Evolutionary conservation across 352 stramenopile genomes (phyloP), one percentile per base, ranked within the genome.

Genomic region (Plasmopara muralis): DNA sequence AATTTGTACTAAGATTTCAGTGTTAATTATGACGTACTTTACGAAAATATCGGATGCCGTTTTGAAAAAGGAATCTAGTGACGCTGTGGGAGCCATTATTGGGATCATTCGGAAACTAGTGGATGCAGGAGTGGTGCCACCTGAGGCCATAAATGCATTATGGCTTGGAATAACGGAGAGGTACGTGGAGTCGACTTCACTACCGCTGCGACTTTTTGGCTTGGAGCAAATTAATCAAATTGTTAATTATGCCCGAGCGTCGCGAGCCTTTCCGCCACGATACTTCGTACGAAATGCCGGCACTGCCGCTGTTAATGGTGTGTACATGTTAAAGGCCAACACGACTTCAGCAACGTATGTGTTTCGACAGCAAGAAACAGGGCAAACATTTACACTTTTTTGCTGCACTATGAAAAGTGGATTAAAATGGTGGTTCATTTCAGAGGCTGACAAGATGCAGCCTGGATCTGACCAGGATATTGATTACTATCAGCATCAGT

Each of bases 401-500:
- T 95, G 93, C 43, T 99, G 96, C 66, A 97, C 89, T 13, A 99
- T 98, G 95, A 95, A 97, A 57, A 98, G 89, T 49, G 93, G 97
- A 5, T 85, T 97, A 35, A 98, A 98, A 72, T 98, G 95, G 95
- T 99, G 96, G 96, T 99, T 98, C 64, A 95, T 99, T 41, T 98
- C 91, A 20, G 94, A 98, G 60, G 95, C 96, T 1, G 96, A 99
- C 63, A 87, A 95, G 55, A 89, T 97, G 63, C 89, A 98, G 55
- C 95, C 96, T 31, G 96, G 96, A 25, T 98, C 96, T 6, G 95
- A 99, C 63, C 95, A 98, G 60, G 96, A 99, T 70, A 95, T 98
- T 57, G 95, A 99, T 66, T 99, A 99, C 67, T 99, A 99, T 66
- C 95, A 98, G 64, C 93, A 99, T 57, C 96, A 98, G 64, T 98